Base-by-base conservation (phyloP, 257 asterid species). In the Scutellaria minor region DNA sequence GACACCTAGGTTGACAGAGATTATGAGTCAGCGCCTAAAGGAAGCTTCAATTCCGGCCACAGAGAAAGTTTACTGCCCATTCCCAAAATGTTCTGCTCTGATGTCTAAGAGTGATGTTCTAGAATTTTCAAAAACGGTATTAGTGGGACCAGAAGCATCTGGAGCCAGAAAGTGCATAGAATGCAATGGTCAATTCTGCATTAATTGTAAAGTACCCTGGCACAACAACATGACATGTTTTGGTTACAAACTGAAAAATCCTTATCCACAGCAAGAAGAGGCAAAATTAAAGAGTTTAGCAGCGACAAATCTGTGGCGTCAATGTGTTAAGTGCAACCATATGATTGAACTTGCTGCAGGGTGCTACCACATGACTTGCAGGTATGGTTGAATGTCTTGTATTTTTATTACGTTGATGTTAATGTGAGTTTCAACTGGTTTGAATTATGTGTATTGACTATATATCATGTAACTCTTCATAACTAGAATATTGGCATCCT, bases 161-260 rank as follows among this genome's bases (percentile, higher is more conserved):
- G 87, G 84, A 58, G 78, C 50, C n/a, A 81, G 84, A 75, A 78
- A 27, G 75, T 90, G 97, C 84, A 10, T 75, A 15, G 76, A 80
- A 76, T 90, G 96, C 72, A 71, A 68, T 13, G 75, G 79, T 13
- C 57, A n/a, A 71, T 88, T 90, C 78, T 90, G 97, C 74, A 54
- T 88, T 51, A 31, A 54, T 66, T 89, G 97, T 76, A 89, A 83
- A 80, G 96, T 87, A 14, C 94, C 97, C 7, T 90, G 97, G 97
- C 97, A 90, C 66, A 3, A n/a, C 20, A 75, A 70, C 56, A 75
- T 85, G 87, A 79, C 82, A 7, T 90, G 96, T 78, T 11, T 4
- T 8, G 85, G 78, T 9, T 87, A 87, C 79, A 83, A 78, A 77
- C 64, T 11, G 71, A 71, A 20, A 59, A 40, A 87, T 75, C 90